Base-by-base conservation (phyloP, 805 yeast genomes). In the Cyberlindnera sargentensis region DNA sequence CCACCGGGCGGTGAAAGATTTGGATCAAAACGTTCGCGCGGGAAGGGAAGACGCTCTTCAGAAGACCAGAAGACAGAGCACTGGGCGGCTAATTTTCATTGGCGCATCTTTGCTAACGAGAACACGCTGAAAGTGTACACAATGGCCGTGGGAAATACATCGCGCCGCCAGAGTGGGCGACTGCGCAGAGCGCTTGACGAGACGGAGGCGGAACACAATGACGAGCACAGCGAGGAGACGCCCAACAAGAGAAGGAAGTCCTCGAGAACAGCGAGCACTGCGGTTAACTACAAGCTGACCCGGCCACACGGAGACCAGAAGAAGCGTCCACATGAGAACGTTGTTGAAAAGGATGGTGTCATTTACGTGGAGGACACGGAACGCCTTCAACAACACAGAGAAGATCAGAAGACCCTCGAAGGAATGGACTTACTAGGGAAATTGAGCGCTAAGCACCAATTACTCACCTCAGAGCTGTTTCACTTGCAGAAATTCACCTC, bases 401-500 rank as follows among this genome's bases (percentile, higher is more conserved):
- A 36, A 8, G 31, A 46, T 20, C 26, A 36, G 8, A 25, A 31
- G 20, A n/a, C 42, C 3, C 37, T 49, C 6, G 15, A 44, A 3
- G 34, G 43, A 7, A 27, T 47, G 23, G 48, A 46, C 4, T 36
- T 39, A 15, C 41, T 49, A 4, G 52, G 47, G 7, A 44, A 43
- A 29, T 44, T 47, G 8, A 40, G 47, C 27, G 48, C 47, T 4
- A 33, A 44, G 31, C 76, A 75, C 57, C 75, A 74, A 40, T 41
- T 73, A 5, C 58, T 75, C 26, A 66, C 76, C 0, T 76, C 78
- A 47, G 89, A 84, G 55, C 62, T 83, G 20, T 82, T 77, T 52
- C 87, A 83, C 55, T 61, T 84, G 27, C 64, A 70, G 44, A 76
- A 80, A 50, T 83, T 73, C 56, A 76, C 78, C 23, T 78, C 86